Percentiles rank a stretch among this genome's conserved stretches.
Conservation (phyloP, 768 basidiomycete genomes). For the Serpula lacrymans region DNA sequence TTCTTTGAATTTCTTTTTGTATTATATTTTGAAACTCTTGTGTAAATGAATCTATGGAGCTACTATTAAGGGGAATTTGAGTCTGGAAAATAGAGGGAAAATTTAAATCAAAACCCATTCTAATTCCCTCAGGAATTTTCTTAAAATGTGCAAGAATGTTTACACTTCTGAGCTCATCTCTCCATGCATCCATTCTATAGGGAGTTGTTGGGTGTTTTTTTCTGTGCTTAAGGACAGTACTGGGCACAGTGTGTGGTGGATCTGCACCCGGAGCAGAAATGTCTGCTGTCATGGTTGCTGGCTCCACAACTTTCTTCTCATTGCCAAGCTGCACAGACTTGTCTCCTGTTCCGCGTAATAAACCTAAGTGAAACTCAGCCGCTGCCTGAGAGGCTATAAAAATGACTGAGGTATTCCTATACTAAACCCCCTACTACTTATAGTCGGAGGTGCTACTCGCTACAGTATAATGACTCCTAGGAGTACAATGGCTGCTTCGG, state of each 20-base stretch:
- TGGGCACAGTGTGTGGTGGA: slow-evolving; percentile 5
- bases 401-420: too few relatives aligned
- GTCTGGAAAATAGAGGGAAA: neutral
- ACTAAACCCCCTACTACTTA: too few relatives aligned
- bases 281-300: neutral
- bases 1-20: slow-evolving; percentile 1
- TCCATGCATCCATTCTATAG: slow-evolving; percentile 5
- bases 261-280: slow-evolving; percentile 11
- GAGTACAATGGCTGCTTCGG: too few relatives aligned
- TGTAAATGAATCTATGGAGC: neutral
- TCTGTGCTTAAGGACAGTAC: slow-evolving; percentile 8
- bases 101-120: slow-evolving; percentile 5
- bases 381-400: too few relatives aligned
- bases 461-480: too few relatives aligned
- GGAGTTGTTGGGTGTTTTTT: neutral
- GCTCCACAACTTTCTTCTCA: neutral
- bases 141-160: neutral
- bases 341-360: neutral
- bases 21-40: neutral
- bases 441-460: too few relatives aligned
- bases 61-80: slow-evolving; percentile 10
- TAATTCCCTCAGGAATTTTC: neutral
- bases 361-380: too few relatives aligned
- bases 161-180: neutral
- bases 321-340: slow-evolving; percentile 9